A percentile compares a stretch with the other conserved stretches of the same genome.
Evolutionary conservation across 371 early-diverging fungal genomes (phyloP).

Genomic region (Rhizopus arrhizus): DNA sequence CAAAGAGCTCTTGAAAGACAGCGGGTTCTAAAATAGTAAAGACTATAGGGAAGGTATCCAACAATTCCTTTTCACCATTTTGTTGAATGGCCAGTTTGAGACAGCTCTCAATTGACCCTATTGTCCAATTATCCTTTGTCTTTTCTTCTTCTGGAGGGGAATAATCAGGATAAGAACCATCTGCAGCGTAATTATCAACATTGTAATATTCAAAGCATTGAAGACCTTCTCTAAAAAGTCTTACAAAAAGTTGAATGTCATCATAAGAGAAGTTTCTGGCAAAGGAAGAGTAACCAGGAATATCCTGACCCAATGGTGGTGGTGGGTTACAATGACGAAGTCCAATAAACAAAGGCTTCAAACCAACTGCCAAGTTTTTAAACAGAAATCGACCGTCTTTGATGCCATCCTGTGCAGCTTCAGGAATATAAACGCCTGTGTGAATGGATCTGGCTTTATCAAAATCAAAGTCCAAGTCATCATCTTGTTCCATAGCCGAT

Average conservation of each 20-base stretch:
- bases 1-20: slow-evolving; percentile 94
- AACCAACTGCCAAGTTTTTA: slow-evolving; percentile 82
- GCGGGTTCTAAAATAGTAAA: slow-evolving; percentile 89
- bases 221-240: slow-evolving; percentile 84
- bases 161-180: slow-evolving; percentile 42
- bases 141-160: slow-evolving; percentile 24
- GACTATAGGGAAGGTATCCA: slow-evolving; percentile 88
- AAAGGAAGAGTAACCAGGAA: slow-evolving; percentile 37
- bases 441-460: slow-evolving; percentile 80
- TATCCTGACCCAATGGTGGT: slow-evolving; percentile 31
- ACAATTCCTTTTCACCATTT: slow-evolving; percentile 84
- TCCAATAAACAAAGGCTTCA: slow-evolving; percentile 82
- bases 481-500: background rate
- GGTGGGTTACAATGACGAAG: slow-evolving; percentile 76
- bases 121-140: slow-evolving; percentile 17
- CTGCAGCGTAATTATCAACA: slow-evolving; percentile 68
- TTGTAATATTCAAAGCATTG: slow-evolving; percentile 87
- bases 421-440: slow-evolving; percentile 63
- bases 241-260: slow-evolving; percentile 66
- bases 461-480: slow-evolving; percentile 72
- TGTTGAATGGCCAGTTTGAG: slow-evolving; percentile 54
- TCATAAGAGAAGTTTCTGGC: slow-evolving; percentile 70
- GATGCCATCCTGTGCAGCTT: slow-evolving; percentile 70
- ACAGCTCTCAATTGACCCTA: slow-evolving; percentile 36
- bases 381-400: slow-evolving; percentile 83